Conservation (phyloP, 116 monocot species). For the Cymodocea nodosa region DNA sequence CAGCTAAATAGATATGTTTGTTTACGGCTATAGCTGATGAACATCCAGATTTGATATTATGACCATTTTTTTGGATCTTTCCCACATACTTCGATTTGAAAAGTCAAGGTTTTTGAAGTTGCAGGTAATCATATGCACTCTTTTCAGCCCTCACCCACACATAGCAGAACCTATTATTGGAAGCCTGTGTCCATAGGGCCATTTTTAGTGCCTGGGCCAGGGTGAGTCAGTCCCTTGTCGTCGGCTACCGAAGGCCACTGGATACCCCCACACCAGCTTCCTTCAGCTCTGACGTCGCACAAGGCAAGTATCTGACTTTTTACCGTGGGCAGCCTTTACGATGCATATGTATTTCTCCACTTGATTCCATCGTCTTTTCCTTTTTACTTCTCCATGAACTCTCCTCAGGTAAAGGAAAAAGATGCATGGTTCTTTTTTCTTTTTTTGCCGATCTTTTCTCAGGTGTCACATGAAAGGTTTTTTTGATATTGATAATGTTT, state of each 20-base stretch:
- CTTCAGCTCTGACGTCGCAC: neutral
- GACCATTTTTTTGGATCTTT: neutral
- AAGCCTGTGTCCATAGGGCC: neutral
- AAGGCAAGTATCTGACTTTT: too few relatives aligned
- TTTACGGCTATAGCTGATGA: too few relatives aligned
- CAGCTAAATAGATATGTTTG: too few relatives aligned
- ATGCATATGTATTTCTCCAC: too few relatives aligned
- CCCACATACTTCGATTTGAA: neutral
- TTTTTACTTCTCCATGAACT: too few relatives aligned
- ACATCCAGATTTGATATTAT: neutral
- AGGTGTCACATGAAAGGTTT: too few relatives aligned
- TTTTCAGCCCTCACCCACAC: neutral
- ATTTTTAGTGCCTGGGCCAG: constrained; percentile 1
- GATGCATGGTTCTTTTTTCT: too few relatives aligned
- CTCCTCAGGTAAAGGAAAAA: too few relatives aligned
- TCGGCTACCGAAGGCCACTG: constrained; percentile 3
- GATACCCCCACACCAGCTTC: neutral
- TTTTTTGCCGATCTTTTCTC: too few relatives aligned
- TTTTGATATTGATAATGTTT: too few relatives aligned
- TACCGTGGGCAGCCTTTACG: too few relatives aligned
- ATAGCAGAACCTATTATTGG: neutral
- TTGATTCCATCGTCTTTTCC: too few relatives aligned
- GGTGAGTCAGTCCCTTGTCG: neutral
- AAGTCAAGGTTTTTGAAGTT: neutral
- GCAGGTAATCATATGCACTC: constrained; percentile 7